phyloP scores from a whole-genome alignment of 2,329 filamentous ascomycete species.

The Aspergillus novofumigatus region DNA sequence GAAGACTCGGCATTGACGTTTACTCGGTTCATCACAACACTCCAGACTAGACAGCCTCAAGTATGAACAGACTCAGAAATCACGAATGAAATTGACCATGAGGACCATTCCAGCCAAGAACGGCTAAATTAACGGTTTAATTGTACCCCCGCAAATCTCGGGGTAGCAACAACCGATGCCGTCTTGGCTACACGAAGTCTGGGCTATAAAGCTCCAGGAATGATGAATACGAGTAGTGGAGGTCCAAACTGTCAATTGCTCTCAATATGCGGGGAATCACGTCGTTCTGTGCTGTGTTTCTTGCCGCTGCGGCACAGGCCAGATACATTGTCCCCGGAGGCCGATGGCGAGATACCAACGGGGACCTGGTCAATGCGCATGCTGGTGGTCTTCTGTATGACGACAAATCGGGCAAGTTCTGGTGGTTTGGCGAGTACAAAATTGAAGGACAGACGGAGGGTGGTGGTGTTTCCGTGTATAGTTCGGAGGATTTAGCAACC shows the following conservation, averaged over 20 bases:
- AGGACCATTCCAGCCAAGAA: not conserved
- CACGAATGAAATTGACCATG: too few relatives aligned
- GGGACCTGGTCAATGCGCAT: conserved; percentile 59
- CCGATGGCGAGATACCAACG: conserved; percentile 58
- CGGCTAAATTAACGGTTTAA: conserved; percentile 12
- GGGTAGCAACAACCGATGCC: conserved; percentile 10
- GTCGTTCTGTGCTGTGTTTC: conserved; percentile 1
- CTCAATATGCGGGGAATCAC: conserved; percentile 1
- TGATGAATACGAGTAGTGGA: not conserved
- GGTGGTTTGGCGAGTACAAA: conserved; percentile 62
- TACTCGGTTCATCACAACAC: not conserved
- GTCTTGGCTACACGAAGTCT: conserved; percentile 1
- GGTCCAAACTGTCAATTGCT: not conserved
- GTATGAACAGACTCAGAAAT: not conserved
- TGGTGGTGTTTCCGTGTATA: conserved; percentile 58
- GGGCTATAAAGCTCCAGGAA: not conserved
- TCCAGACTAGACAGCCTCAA: not conserved
- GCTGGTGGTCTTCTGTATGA: conserved; percentile 55
- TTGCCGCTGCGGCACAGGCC: conserved; percentile 19
- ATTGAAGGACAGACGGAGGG: conserved; percentile 55
- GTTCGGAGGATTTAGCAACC: conserved; percentile 57
- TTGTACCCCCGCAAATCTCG: conserved; percentile 13
- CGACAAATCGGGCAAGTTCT: conserved; percentile 52
- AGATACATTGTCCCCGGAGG: conserved; percentile 61
- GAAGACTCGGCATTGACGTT: not conserved